Base-by-base conservation (phyloP, 1,284 basidiomycete genomes). In the Ustilago curta region DNA sequence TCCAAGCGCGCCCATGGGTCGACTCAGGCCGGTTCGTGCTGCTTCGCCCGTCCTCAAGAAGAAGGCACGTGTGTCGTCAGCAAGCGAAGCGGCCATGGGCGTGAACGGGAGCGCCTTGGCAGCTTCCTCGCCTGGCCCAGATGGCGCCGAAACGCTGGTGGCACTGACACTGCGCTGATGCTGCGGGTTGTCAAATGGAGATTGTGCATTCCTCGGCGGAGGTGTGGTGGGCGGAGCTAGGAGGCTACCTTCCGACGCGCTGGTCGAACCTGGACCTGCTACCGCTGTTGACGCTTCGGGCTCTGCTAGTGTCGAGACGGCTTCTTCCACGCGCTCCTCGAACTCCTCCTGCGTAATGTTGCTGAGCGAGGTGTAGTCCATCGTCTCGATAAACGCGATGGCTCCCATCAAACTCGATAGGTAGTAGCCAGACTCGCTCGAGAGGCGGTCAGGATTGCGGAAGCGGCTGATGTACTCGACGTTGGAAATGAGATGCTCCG, bases 381-480 rank as follows among this genome's bases (percentile, higher is more conserved):
- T 95, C 0, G 93, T 93, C 86, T 97, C 94, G 73, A 97, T 94
- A 85, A 97, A 97, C 1, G 93, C 92, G 31, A 97, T 93, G 4
- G 95, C 93, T 9, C 83, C 83, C 60, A 79, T 78, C 69, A 99
- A 87, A 86, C 93, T 96, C 0, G 95, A 97, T 1, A 99, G 88
- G 85, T 99, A 99, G 85, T 99, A 99, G 0, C 95, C 97, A 9
- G 93, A 92, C 87, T 99, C 97, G 77, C 95, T 95, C 79, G 93
- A 91, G 27, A 98, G 87, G 81, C 95, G 95, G 6, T 89, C 88
- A 0, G 95, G 92, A 83, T 93, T 95, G 51, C 96, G 88, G 85
- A 99, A 99, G 19, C 96, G 91, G 78, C 91, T 94, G 82, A 99
- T 97, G 85, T 97, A 84, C 84, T 95, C 83, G 45, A 98, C 90